These are phyloP conservation scores for Metschnikowia borealis DNA, from an alignment of 805 yeast genomes.

Conservation along the genomic window DNA sequence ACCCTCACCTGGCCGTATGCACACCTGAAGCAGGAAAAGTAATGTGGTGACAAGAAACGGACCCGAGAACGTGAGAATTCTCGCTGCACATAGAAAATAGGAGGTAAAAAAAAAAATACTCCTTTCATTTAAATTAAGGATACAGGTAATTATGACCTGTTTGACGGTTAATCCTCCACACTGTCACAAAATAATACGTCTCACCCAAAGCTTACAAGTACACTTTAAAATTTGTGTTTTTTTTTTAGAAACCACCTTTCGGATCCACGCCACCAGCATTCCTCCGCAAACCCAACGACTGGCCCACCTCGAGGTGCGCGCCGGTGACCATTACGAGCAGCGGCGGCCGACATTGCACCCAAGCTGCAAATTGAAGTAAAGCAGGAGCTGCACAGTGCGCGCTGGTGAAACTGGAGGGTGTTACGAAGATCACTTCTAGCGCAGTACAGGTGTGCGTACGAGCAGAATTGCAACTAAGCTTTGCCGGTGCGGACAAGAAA, in stretches of 20 bases:
- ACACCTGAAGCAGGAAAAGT: constrained; percentile 1
- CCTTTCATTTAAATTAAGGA: background rate
- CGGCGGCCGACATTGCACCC: constrained; percentile 1
- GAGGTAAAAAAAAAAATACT: background rate
- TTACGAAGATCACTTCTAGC: constrained; percentile 1
- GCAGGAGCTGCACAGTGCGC: constrained; percentile 3
- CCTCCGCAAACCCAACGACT: background rate
- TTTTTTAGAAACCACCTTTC: no score
- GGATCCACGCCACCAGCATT: background rate
- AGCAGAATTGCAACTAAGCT: background rate
- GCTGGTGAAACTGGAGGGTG: constrained; percentile 3
- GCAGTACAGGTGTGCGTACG: constrained; percentile 4
- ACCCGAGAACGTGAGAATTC: background rate
- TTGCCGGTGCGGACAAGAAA: background rate
- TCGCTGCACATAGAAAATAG: background rate
- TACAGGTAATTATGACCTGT: background rate
- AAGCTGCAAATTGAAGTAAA: constrained; percentile 4
- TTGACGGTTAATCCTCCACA: background rate
- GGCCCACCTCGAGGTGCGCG: constrained; percentile 4
- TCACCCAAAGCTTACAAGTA: background rate
- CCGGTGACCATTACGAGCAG: background rate
- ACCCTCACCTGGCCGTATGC: background rate
- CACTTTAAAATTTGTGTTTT: background rate
- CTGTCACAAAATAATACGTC: background rate
- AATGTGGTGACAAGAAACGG: constrained; percentile 1